A percentile compares a stretch with the other conserved stretches of the same genome.
Conservation (phyloP, 768 basidiomycete species). For the Mycena alexandri region DNA sequence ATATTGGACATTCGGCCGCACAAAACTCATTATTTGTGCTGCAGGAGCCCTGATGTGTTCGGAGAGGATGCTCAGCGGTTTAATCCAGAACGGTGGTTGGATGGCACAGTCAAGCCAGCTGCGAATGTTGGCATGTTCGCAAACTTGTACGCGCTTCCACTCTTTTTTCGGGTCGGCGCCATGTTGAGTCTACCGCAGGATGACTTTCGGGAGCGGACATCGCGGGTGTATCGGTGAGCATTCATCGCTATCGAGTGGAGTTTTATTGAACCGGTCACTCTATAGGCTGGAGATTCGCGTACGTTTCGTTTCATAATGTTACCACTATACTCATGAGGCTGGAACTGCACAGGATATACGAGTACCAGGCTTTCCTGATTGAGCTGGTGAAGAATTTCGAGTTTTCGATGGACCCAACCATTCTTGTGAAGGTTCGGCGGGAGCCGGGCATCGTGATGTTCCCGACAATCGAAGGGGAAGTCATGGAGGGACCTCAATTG, state of each 20-base stretch:
- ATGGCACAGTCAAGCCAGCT: slow-evolving; percentile 50
- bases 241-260: not conserved
- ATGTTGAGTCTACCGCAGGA: slow-evolving; percentile 38
- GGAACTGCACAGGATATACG: slow-evolving; percentile 50
- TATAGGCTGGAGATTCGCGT: slow-evolving; percentile 62
- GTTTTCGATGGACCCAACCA: slow-evolving; percentile 57
- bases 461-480: slow-evolving; percentile 59
- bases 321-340: not conserved
- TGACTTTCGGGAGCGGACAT: slow-evolving; percentile 63
- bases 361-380: slow-evolving; percentile 69
- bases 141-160: slow-evolving; percentile 54
- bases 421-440: slow-evolving; percentile 53
- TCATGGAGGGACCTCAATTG: slow-evolving; percentile 13
- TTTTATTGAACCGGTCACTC: not conserved
- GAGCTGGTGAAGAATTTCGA: slow-evolving; percentile 73
- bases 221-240: slow-evolving; percentile 53
- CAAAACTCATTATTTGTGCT: not conserved
- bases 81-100: slow-evolving; percentile 71
- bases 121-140: slow-evolving; percentile 60
- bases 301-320: not conserved
- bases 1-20: slow-evolving; percentile 32
- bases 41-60: slow-evolving; percentile 63
- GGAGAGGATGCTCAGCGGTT: slow-evolving; percentile 69
- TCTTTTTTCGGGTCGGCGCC: not conserved
- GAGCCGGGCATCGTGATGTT: slow-evolving; percentile 63